phyloP scores from a whole-genome alignment of 306 rosid genomes.

The Vigna radiata region DNA sequence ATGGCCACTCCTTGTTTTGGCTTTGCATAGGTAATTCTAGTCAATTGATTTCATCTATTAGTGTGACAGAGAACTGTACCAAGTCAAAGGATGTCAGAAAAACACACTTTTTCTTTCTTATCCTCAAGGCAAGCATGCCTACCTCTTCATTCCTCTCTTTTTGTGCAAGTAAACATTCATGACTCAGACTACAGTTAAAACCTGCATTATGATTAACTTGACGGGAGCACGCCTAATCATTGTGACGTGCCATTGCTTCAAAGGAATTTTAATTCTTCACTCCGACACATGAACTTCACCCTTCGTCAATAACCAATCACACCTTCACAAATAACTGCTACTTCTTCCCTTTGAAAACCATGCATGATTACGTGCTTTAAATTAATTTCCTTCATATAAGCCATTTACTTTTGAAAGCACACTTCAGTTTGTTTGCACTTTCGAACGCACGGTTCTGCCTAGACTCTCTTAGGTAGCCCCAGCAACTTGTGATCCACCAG shows the following conservation, averaged over 20 bases:
- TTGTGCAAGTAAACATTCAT: slow-evolving; percentile 30
- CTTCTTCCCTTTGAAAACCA: slow-evolving; percentile 8
- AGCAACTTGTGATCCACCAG: not conserved
- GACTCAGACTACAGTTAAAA: slow-evolving; percentile 37
- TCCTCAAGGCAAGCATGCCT: slow-evolving; percentile 39
- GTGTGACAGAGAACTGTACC: too few species aligned
- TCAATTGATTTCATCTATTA: too few species aligned
- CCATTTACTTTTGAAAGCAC: slow-evolving; percentile 4
- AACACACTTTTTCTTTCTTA: too few species aligned
- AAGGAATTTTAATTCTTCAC: slow-evolving; percentile 53
- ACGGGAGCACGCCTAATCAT: slow-evolving; percentile 79
- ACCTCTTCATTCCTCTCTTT: slow-evolving; percentile 20
- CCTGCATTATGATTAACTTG: slow-evolving; percentile 46
- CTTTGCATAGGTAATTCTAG: too few species aligned
- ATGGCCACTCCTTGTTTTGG: too few species aligned
- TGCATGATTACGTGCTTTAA: slow-evolving; percentile 30
- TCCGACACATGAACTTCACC: slow-evolving; percentile 54
- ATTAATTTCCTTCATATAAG: not conserved
- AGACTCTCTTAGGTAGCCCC: slow-evolving; percentile 1
- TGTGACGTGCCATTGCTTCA: slow-evolving; percentile 66
- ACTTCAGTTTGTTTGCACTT: not conserved
- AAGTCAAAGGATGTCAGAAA: too few species aligned
- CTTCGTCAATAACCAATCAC: slow-evolving; percentile 38
- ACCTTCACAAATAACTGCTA: not conserved
- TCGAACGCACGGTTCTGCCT: not conserved